Percentiles rank a stretch among this genome's conserved stretches.
Evolutionary conservation across 1,284 basidiomycete genomes (phyloP).

Genomic region (Pascua sp.): DNA sequence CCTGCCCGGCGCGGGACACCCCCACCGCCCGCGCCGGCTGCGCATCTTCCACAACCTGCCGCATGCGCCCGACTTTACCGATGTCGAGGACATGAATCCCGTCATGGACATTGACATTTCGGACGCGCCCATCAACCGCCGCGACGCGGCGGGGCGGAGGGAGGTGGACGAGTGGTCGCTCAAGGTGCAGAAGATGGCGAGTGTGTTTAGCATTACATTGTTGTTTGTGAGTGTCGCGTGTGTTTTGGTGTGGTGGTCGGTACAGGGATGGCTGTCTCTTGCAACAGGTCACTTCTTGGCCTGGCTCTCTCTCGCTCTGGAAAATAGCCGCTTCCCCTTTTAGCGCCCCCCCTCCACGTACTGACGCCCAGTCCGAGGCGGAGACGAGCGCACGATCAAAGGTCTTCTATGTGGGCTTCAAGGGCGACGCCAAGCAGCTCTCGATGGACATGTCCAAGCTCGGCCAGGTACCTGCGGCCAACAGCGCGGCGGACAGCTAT

Average conservation of each 20-base stretch:
- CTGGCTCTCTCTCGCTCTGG: too few species aligned
- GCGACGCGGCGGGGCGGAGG: slow-evolving; percentile 37
- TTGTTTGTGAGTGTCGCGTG: slow-evolving; percentile 37
- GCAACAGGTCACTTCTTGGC: too few species aligned
- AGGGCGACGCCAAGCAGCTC: slow-evolving; percentile 42
- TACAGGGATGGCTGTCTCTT: background rate
- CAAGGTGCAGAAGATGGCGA: slow-evolving; percentile 49
- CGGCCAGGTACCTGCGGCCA: slow-evolving; percentile 39
- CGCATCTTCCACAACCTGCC: slow-evolving; percentile 44
- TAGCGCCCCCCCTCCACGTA: background rate
- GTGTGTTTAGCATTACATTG: slow-evolving; percentile 45
- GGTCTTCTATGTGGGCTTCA: slow-evolving; percentile 44
- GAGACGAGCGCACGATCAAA: slow-evolving; percentile 26
- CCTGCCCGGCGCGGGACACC: slow-evolving; percentile 41
- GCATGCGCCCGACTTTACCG: slow-evolving; percentile 43
- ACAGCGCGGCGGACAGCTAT: slow-evolving; percentile 43
- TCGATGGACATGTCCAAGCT: slow-evolving; percentile 46
- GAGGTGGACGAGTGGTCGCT: slow-evolving; percentile 50
- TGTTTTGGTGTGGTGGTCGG: background rate
- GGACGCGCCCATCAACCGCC: slow-evolving; percentile 25
- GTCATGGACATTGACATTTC: slow-evolving; percentile 46
- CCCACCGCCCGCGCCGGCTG: slow-evolving; percentile 40
- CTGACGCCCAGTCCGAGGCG: slow-evolving; percentile 34
- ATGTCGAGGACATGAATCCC: slow-evolving; percentile 43
- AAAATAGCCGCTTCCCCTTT: too few species aligned